A percentile compares a stretch with the other conserved stretches of the same genome.
Evolutionary conservation across 73 alveolate species (phyloP).

Genomic region (Blepharisma stoltei): DNA sequence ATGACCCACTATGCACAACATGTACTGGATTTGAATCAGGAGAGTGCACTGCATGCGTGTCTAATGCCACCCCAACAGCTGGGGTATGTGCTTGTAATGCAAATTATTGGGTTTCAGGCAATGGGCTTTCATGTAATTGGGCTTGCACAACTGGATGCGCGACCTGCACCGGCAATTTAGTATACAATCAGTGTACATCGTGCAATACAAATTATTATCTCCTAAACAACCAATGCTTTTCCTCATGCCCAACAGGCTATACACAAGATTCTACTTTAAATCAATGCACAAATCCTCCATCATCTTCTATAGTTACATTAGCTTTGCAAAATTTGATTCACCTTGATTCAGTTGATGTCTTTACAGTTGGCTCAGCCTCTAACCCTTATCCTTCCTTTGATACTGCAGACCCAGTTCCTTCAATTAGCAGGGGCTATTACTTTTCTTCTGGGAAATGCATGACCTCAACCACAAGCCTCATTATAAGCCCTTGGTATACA

Average conservation of each 20-base stretch:
- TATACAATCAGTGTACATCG: not conserved
- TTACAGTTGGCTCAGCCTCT: not conserved
- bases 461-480: too few relatives aligned
- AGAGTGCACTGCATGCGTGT: not conserved
- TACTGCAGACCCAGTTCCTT: constrained; percentile 17
- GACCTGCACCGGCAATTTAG: not conserved
- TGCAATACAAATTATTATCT: not conserved
- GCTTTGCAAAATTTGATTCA: not conserved
- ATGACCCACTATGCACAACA: not conserved
- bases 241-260: constrained; percentile 22
- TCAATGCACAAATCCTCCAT: not conserved
- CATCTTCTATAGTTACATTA: not conserved
- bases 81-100: constrained; percentile 10
- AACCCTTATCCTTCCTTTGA: not conserved
- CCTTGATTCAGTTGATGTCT: not conserved
- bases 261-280: not conserved
- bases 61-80: not conserved
- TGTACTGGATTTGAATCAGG: not conserved
- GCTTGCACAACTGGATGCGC: constrained; percentile 11
- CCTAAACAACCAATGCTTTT: not conserved
- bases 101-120: not conserved
- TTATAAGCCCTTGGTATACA: too few relatives aligned
- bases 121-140: too few relatives aligned
- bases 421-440: not conserved
- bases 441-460: not conserved